Percentiles rank a stretch among this genome's conserved stretches.
Conservation (phyloP, 352 stramenopile species). For the Aphanomyces invadans region DNA sequence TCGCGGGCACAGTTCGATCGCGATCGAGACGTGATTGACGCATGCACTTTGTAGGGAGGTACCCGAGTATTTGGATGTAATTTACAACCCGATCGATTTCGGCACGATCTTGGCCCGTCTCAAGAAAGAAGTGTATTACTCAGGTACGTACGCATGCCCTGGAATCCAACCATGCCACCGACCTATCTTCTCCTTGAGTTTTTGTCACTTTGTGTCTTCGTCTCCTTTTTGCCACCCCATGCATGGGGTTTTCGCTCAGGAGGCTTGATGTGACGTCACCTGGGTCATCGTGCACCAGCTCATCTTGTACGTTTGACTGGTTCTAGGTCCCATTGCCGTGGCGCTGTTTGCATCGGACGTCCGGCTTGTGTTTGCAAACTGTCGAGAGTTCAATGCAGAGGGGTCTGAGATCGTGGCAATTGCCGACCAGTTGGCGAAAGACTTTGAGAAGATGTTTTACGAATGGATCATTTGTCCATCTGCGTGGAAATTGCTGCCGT, state of each 20-base stretch:
- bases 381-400: conserved; percentile 76
- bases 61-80: conserved; percentile 79
- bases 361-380: conserved; percentile 81
- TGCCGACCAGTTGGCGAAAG: conserved; percentile 56
- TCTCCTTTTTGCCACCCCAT: too few relatives aligned
- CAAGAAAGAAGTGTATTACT: conserved; percentile 72
- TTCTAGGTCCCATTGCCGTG: conserved; percentile 39
- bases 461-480: conserved; percentile 74
- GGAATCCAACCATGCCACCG: too few relatives aligned
- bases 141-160: conserved; percentile 28
- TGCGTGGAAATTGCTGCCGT: conserved; percentile 67
- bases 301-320: not conserved
- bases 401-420: conserved; percentile 74
- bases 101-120: conserved; percentile 64
- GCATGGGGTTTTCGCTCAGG: too few relatives aligned
- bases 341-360: conserved; percentile 80
- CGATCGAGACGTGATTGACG: too few relatives aligned
- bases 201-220: too few relatives aligned
- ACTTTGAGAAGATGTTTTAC: conserved; percentile 84
- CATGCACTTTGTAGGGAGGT: conserved; percentile 37
- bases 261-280: too few relatives aligned
- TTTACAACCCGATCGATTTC: conserved; percentile 84
- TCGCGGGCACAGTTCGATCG: too few relatives aligned
- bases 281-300: not conserved
- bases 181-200: too few relatives aligned